These are phyloP conservation scores for Rhizophagus prolifer DNA, from an alignment of 192 early-diverging fungal species.

Conservation along the genomic window DNA sequence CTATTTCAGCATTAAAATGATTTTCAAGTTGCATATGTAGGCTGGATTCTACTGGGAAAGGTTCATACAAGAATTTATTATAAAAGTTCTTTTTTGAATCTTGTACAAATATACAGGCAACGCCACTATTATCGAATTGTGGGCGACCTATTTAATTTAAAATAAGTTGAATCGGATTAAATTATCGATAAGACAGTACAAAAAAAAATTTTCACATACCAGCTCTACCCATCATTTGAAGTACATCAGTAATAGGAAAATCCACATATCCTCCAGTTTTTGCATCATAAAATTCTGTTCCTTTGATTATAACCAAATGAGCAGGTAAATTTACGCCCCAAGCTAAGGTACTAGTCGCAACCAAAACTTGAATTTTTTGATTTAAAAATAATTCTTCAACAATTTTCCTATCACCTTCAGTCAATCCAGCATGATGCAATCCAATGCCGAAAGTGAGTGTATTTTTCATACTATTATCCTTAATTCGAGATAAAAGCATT, in stretches of 20 bases:
- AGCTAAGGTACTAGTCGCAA: constrained; percentile 93
- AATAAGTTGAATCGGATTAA: background rate
- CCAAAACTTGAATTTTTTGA: constrained; percentile 93
- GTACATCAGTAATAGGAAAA: constrained; percentile 95
- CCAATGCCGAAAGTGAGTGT: constrained; percentile 95
- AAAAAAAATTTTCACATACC: constrained; percentile 39
- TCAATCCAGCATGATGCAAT: constrained; percentile 94
- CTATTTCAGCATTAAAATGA: constrained; percentile 95
- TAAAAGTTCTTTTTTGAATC: constrained; percentile 98
- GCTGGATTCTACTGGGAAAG: constrained; percentile 87
- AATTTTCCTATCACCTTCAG: constrained; percentile 80
- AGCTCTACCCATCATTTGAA: constrained; percentile 99
- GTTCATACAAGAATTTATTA: constrained; percentile 96
- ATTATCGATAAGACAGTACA: background rate
- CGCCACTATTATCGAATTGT: constrained; percentile 91
- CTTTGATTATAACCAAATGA: constrained; percentile 96
- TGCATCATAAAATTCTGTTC: constrained; percentile 96
- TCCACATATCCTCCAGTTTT: constrained; percentile 90
- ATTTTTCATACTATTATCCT: constrained; percentile 77
- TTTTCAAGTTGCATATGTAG: constrained; percentile 76
- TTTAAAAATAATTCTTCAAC: constrained; percentile 93
- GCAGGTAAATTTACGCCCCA: constrained; percentile 99
- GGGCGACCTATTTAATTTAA: constrained; percentile 64
- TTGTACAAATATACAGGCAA: constrained; percentile 91
- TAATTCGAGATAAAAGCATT: constrained; percentile 63